Conservation (phyloP, 768 basidiomycete genomes). For the Boletellus ananas region DNA sequence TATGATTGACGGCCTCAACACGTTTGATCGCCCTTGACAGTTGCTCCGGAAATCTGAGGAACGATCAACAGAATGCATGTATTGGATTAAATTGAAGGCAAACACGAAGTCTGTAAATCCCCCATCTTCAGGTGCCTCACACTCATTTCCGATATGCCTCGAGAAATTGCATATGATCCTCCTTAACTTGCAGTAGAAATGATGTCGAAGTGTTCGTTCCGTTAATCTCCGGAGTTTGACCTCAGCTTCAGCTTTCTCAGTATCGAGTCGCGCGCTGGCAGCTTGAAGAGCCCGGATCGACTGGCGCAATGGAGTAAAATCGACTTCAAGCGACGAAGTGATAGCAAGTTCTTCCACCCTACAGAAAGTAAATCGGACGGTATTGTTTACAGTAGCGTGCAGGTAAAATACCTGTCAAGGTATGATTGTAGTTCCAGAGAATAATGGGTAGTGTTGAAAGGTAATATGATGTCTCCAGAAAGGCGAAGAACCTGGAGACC, state of each 20-base stretch:
- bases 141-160: slow-evolving; percentile 31
- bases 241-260: slow-evolving; percentile 56
- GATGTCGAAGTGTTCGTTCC: slow-evolving; percentile 26
- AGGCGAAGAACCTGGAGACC: slow-evolving; percentile 63
- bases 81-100: background rate
- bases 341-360: slow-evolving; percentile 31
- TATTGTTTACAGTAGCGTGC: slow-evolving; percentile 24
- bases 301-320: slow-evolving; percentile 40
- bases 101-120: slow-evolving; percentile 8
- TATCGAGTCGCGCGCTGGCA: slow-evolving; percentile 54
- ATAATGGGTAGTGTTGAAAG: slow-evolving; percentile 77
- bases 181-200: slow-evolving; percentile 6
- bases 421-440: slow-evolving; percentile 62
- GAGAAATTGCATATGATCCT: slow-evolving; percentile 34
- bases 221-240: slow-evolving; percentile 37
- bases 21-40: slow-evolving; percentile 58
- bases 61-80: slow-evolving; percentile 1
- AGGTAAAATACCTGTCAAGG: slow-evolving; percentile 47
- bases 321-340: slow-evolving; percentile 44
- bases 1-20: slow-evolving; percentile 60
- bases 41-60: slow-evolving; percentile 23
- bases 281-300: slow-evolving; percentile 47
- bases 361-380: background rate
- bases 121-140: slow-evolving; percentile 8
- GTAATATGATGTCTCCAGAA: slow-evolving; percentile 60